Evolutionary conservation across 2,329 filamentous ascomycete genomes (phyloP).

Genomic region (Beauveria medogensis): DNA sequence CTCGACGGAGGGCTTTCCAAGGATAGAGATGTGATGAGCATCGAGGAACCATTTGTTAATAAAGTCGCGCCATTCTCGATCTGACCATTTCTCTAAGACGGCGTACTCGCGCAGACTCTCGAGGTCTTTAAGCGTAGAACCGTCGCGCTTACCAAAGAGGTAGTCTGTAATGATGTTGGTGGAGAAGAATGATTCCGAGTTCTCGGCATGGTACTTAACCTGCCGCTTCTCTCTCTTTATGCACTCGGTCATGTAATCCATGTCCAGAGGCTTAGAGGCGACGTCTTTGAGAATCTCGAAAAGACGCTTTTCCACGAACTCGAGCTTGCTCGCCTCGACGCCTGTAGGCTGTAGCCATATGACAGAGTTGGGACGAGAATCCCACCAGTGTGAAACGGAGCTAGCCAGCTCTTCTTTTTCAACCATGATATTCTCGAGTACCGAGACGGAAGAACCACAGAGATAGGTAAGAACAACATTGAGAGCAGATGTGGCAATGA

Average conservation of each 20-base stretch:
- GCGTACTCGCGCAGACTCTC: conserved; percentile 54
- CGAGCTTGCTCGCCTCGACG: conserved; percentile 79
- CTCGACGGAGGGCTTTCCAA: conserved; percentile 76
- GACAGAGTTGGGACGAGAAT: conserved; percentile 70
- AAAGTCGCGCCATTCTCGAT: conserved; percentile 76
- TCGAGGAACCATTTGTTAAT: conserved; percentile 78
- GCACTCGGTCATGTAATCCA: conserved; percentile 84
- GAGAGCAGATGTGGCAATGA: conserved; percentile 60
- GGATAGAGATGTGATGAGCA: conserved; percentile 76
- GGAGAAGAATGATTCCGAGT: conserved; percentile 71
- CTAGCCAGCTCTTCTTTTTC: conserved; percentile 90
- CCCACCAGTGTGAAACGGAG: conserved; percentile 70
- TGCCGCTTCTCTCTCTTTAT: conserved; percentile 74
- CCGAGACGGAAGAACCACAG: conserved; percentile 83
- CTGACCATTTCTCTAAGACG: conserved; percentile 67
- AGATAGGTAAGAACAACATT: conserved; percentile 79
- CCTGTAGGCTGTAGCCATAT: conserved; percentile 82
- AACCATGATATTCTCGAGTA: conserved; percentile 86
- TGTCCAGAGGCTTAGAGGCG: conserved; percentile 71
- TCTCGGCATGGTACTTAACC: conserved; percentile 76
- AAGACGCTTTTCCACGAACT: conserved; percentile 75
- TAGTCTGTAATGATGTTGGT: conserved; percentile 86
- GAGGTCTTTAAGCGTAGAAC: conserved; percentile 61
- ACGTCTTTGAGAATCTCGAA: conserved; percentile 78
- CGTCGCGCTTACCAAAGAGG: conserved; percentile 79